Percentiles rank a stretch among this genome's conserved stretches.
Evolutionary conservation across 352 stramenopile species (phyloP).

Genomic region (Phytophthora pseudosyringae): DNA sequence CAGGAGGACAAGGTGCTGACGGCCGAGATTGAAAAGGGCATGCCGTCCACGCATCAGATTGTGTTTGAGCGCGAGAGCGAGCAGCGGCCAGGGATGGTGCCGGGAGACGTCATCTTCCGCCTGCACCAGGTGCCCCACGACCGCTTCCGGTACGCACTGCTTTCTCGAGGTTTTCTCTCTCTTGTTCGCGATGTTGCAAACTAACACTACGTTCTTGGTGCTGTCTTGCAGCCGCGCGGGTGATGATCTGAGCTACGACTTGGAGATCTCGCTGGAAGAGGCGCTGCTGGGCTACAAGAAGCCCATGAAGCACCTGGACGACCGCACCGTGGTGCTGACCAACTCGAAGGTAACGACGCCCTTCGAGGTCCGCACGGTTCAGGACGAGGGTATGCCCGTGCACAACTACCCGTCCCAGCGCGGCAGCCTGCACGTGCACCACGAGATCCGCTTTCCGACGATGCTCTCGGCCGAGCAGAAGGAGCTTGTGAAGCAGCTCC

Average conservation of each 20-base stretch:
- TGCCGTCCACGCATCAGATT: conserved; percentile 86
- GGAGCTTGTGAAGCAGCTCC: conserved; percentile 62
- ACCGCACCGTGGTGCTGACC: conserved; percentile 89
- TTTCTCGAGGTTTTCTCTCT: conserved; percentile 3
- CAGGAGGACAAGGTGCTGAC: conserved; percentile 82
- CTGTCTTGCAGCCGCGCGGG: conserved; percentile 79
- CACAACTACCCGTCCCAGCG: conserved; percentile 90
- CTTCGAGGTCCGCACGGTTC: conserved; percentile 92
- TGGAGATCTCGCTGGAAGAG: conserved; percentile 96
- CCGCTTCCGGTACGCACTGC: conserved; percentile 74
- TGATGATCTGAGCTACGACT: conserved; percentile 95
- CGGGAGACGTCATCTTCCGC: conserved; percentile 96
- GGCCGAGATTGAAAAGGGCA: conserved; percentile 82
- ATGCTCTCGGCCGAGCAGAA: conserved; percentile 91
- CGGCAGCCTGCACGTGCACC: conserved; percentile 95
- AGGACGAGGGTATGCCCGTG: conserved; percentile 96
- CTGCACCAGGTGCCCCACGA: conserved; percentile 91
- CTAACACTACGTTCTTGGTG: conserved; percentile 3
- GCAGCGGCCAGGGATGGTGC: conserved; percentile 82
- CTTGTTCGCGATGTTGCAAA: not conserved
- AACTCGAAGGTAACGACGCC: conserved; percentile 91
- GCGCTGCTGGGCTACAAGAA: conserved; percentile 95
- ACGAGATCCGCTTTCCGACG: conserved; percentile 95
- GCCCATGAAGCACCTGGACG: conserved; percentile 94
- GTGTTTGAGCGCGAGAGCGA: conserved; percentile 89